Conservation (phyloP, 345 rosid genomes). For the Mallotus nudiflorus region DNA sequence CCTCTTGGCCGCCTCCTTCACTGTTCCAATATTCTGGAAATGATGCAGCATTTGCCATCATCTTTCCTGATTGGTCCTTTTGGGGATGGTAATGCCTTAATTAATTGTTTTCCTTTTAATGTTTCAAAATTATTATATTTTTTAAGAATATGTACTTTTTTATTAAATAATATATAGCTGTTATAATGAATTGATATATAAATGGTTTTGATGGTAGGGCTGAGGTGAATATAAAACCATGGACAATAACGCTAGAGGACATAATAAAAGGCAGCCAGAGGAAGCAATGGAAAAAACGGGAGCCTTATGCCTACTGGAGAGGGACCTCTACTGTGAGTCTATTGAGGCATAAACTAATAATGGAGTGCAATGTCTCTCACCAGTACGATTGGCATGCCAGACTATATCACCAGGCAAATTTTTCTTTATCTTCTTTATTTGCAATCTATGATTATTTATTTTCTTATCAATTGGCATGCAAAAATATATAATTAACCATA, state of each 20-base stretch:
- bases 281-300: conserved; percentile 56
- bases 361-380: conserved; percentile 67
- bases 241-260: conserved; percentile 52
- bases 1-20: conserved; percentile 51
- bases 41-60: conserved; percentile 52
- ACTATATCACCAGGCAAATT: conserved; percentile 59
- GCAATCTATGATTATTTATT: background rate
- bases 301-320: conserved; percentile 83
- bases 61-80: conserved; percentile 91
- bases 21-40: conserved; percentile 71
- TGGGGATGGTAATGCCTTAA: conserved; percentile 78
- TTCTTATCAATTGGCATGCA: too few relatives aligned
- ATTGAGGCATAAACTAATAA: too few relatives aligned
- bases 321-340: conserved; percentile 75
- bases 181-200: too few relatives aligned
- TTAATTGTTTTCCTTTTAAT: background rate
- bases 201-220: conserved; percentile 53
- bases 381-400: conserved; percentile 87
- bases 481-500: too few relatives aligned
- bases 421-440: background rate
- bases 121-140: background rate
- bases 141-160: background rate
- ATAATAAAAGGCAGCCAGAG: conserved; percentile 53
- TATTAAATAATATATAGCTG: background rate
- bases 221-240: conserved; percentile 71